Evolutionary conservation across 2,329 filamentous ascomycete species (phyloP).

Genomic region (Chalara sp.): DNA sequence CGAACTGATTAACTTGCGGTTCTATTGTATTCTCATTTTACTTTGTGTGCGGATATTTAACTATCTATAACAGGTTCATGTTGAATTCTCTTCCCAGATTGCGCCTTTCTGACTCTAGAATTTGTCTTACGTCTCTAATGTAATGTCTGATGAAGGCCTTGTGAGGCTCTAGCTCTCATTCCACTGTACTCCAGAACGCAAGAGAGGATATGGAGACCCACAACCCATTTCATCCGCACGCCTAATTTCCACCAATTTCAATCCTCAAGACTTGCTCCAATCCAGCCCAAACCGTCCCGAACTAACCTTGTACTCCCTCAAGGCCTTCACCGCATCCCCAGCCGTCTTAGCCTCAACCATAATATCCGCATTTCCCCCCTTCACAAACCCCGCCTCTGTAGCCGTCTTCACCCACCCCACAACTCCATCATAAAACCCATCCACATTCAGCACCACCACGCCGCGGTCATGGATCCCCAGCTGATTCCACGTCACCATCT

Average conservation of each 20-base stretch:
- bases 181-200: too few relatives aligned
- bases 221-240: too few relatives aligned
- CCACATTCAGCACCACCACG: constrained; percentile 77
- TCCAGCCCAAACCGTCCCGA: constrained; percentile 71
- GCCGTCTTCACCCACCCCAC: constrained; percentile 73
- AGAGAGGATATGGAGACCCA: too few relatives aligned
- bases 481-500: constrained; percentile 91
- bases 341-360: constrained; percentile 68
- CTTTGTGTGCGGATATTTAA: too few relatives aligned
- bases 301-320: constrained; percentile 70
- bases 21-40: too few relatives aligned
- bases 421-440: constrained; percentile 88
- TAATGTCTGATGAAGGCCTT: too few relatives aligned
- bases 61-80: too few relatives aligned
- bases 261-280: constrained; percentile 52
- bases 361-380: constrained; percentile 63
- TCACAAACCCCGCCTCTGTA: constrained; percentile 72
- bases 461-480: constrained; percentile 80
- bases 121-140: too few relatives aligned
- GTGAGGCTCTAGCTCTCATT: too few relatives aligned
- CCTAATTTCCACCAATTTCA: not conserved
- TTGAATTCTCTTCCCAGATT: too few relatives aligned
- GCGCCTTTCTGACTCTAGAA: too few relatives aligned
- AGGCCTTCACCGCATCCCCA: constrained; percentile 62
- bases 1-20: too few relatives aligned